These are phyloP conservation scores for Cryptococcus sp. DNA, from an alignment of 1,284 basidiomycete genomes.

Conservation along the genomic window DNA sequence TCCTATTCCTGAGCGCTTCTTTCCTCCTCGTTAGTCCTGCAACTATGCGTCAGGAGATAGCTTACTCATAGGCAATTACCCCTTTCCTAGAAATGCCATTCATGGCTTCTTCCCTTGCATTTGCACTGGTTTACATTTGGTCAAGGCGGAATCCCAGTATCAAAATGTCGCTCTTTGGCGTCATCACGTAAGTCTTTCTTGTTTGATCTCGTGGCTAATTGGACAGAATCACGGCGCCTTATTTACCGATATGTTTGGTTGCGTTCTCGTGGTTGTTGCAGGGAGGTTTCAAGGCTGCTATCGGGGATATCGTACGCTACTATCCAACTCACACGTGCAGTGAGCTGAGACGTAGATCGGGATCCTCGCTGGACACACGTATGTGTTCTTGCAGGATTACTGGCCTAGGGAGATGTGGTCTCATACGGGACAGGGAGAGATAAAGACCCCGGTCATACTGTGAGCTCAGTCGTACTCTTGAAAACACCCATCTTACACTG, in stretches of 20 bases:
- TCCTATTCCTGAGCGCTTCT: constrained; percentile 71
- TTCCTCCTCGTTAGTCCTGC: constrained; percentile 68
- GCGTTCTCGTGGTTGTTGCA: constrained; percentile 84
- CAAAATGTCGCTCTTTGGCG: constrained; percentile 90
- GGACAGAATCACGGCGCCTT: constrained; percentile 76
- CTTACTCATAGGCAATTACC: constrained; percentile 59
- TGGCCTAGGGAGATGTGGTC: constrained; percentile 84
- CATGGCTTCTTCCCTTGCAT: constrained; percentile 59
- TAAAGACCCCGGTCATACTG: constrained; percentile 72
- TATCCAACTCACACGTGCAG: background rate
- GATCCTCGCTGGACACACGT: constrained; percentile 82
- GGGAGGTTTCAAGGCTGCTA: constrained; percentile 77
- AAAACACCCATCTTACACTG: too few relatives aligned
- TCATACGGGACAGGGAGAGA: constrained; percentile 49
- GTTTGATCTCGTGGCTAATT: background rate
- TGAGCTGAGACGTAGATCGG: constrained; percentile 51
- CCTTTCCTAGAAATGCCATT: constrained; percentile 86
- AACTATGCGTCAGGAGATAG: background rate
- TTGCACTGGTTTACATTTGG: constrained; percentile 96
- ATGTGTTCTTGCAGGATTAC: constrained; percentile 89
- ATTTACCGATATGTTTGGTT: constrained; percentile 86
- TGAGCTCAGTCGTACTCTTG: too few relatives aligned
- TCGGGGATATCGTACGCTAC: constrained; percentile 64
- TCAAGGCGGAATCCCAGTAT: constrained; percentile 87
- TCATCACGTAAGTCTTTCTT: constrained; percentile 59